These are phyloP conservation scores for Scleromitrula shiraiana DNA, from an alignment of 2,329 filamentous ascomycete species.

Conservation along the genomic window DNA sequence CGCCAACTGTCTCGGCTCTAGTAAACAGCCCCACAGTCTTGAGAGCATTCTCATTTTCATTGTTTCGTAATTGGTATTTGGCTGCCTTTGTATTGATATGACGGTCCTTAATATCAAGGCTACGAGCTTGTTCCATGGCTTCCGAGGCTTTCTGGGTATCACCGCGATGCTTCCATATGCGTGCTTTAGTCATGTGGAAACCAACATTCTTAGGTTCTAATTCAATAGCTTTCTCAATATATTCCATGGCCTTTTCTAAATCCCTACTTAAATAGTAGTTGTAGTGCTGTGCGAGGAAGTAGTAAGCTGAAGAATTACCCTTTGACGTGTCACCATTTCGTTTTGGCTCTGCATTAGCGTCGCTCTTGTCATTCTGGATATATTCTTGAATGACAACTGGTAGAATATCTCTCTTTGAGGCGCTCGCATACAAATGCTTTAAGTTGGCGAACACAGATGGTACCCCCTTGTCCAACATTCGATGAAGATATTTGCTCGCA, in stretches of 20 bases:
- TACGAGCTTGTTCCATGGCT: constrained; percentile 79
- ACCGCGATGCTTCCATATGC: constrained; percentile 87
- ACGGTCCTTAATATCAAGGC: constrained; percentile 80
- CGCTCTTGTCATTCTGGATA: constrained; percentile 47
- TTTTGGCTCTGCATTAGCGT: constrained; percentile 35
- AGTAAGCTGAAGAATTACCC: constrained; percentile 74
- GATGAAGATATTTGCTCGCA: constrained; percentile 69
- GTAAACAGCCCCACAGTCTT: constrained; percentile 93
- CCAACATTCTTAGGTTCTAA: constrained; percentile 76
- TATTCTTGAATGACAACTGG: constrained; percentile 73
- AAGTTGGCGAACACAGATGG: constrained; percentile 96
- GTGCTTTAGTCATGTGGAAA: constrained; percentile 89
- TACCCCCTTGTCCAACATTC: constrained; percentile 86
- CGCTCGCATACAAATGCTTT: constrained; percentile 80
- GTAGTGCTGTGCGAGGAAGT: constrained; percentile 95
- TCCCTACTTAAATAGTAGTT: constrained; percentile 86
- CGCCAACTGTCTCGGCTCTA: constrained; percentile 77
- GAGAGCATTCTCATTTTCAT: constrained; percentile 79
- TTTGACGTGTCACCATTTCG: constrained; percentile 41
- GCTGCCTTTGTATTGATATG: constrained; percentile 98
- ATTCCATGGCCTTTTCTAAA: constrained; percentile 70
- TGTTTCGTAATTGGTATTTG: constrained; percentile 91
- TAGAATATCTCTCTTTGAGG: constrained; percentile 69
- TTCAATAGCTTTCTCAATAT: constrained; percentile 75
- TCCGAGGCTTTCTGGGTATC: constrained; percentile 72